A percentile compares a stretch with the other conserved stretches of the same genome.
Evolutionary conservation across 2,329 filamentous ascomycete genomes (phyloP).

Genomic region (Botrytis pseudocinerea): DNA sequence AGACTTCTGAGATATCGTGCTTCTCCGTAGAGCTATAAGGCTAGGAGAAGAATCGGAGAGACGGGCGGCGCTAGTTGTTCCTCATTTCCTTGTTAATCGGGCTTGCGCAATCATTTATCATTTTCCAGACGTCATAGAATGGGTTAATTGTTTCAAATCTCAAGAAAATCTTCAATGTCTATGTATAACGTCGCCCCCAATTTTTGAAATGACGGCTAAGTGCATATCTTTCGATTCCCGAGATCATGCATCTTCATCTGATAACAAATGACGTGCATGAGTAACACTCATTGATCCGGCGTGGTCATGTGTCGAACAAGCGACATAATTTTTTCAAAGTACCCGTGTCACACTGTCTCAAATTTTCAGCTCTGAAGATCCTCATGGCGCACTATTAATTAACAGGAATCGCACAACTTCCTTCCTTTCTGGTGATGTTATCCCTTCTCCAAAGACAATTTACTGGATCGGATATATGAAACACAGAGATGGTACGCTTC

Average conservation of each 20-base stretch:
- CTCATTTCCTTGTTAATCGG: neutral
- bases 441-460: neutral
- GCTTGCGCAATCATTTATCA: neutral
- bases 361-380: neutral
- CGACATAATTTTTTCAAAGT: neutral
- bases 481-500: neutral
- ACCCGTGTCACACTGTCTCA: neutral
- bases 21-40: neutral
- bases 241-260: neutral
- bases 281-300: neutral
- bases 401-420: neutral
- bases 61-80: neutral
- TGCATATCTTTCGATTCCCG: neutral
- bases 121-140: neutral
- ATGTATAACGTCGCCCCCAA: neutral
- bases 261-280: neutral
- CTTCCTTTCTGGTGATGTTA: neutral
- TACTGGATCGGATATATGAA: neutral
- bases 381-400: neutral
- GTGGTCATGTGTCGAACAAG: neutral
- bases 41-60: neutral
- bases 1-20: neutral
- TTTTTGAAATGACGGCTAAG: too few species aligned
- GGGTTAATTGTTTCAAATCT: neutral
- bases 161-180: neutral